Percentiles rank a stretch among this genome's conserved stretches.
These are phyloP conservation scores for Phialophora expanda DNA, from an alignment of 2,329 filamentous ascomycete genomes.

Conservation along the genomic window DNA sequence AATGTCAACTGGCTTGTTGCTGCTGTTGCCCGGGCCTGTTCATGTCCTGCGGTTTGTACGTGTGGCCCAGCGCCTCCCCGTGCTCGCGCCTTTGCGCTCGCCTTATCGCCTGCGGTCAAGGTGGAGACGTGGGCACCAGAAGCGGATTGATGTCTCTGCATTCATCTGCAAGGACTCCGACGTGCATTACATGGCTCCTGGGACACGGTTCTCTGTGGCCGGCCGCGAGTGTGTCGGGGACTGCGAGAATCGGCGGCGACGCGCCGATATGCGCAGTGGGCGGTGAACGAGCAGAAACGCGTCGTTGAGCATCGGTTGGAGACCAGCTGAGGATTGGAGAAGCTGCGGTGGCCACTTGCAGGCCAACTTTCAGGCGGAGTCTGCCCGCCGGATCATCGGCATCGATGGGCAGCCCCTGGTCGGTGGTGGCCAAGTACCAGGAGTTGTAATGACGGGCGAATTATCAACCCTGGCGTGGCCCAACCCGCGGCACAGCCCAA, in stretches of 20 bases:
- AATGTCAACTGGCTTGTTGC: constrained; percentile 44
- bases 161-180: constrained; percentile 17
- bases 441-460: background rate
- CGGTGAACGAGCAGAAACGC: constrained; percentile 7
- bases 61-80: background rate
- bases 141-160: constrained; percentile 19
- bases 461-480: background rate
- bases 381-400: constrained; percentile 7
- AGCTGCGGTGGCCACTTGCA: background rate
- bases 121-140: constrained; percentile 6
- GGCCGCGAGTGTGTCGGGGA: background rate
- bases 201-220: background rate
- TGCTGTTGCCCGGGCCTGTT: background rate
- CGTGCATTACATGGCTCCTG: background rate
- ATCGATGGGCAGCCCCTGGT: background rate
- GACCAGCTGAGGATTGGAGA: background rate
- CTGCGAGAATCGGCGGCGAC: constrained; percentile 18
- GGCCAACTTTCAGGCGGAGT: constrained; percentile 3
- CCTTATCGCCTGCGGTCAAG: background rate
- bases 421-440: background rate
- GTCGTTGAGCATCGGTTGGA: background rate
- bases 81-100: background rate
- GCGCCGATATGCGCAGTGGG: constrained; percentile 16
- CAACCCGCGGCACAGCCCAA: no score
- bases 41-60: background rate